phyloP scores from a whole-genome alignment of 2,329 filamentous ascomycete genomes.

The Trichocomaceae sp. region DNA sequence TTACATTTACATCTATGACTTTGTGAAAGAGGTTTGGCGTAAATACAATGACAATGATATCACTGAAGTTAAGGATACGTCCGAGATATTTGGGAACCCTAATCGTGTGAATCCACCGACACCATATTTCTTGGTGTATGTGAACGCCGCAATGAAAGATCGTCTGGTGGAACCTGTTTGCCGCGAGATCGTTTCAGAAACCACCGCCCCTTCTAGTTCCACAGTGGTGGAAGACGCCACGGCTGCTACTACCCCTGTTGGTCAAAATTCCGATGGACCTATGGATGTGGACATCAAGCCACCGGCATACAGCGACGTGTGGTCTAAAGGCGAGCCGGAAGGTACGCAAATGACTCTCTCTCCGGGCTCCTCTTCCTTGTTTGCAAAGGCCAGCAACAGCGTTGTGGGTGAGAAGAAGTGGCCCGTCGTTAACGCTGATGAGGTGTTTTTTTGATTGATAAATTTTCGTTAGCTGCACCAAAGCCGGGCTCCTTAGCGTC shows the following conservation, averaged over 20 bases:
- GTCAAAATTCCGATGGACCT: constrained; percentile 11
- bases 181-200: constrained; percentile 32
- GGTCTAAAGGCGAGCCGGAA: constrained; percentile 18
- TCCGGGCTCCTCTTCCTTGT: constrained; percentile 7
- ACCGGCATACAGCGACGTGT: constrained; percentile 25
- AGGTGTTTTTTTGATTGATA: neutral
- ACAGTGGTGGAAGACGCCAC: neutral
- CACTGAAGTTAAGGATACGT: constrained; percentile 57
- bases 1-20: constrained; percentile 94
- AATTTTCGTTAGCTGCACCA: neutral
- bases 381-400: constrained; percentile 7
- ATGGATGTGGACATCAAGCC: constrained; percentile 25
- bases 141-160: constrained; percentile 60
- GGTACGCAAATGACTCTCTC: constrained; percentile 21
- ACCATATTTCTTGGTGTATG: constrained; percentile 77
- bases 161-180: constrained; percentile 53
- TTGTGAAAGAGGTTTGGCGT: constrained; percentile 72
- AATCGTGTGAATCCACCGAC: constrained; percentile 60
- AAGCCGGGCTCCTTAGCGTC: constrained; percentile 12
- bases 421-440: constrained; percentile 3
- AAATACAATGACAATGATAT: constrained; percentile 91
- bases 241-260: neutral
- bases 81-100: constrained; percentile 61
- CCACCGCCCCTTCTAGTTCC: neutral
- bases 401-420: neutral